Conservation (phyloP, 225 moss, liverwort and hornwort species). For the Polytrichum formosum region DNA sequence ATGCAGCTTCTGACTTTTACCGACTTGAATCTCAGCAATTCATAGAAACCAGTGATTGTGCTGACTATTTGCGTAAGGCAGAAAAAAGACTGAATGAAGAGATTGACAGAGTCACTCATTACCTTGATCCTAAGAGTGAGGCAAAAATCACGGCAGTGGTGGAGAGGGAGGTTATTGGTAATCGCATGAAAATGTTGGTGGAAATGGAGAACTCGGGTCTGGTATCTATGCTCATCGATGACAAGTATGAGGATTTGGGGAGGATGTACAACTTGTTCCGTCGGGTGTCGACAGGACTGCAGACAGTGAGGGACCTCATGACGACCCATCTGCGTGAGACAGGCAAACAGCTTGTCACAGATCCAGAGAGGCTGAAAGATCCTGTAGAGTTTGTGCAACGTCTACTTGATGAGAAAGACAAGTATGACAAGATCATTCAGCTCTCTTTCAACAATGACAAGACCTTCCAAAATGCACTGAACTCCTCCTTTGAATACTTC, state of each 20-base stretch:
- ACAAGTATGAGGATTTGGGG: conserved; percentile 61
- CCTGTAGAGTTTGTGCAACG: conserved; percentile 67
- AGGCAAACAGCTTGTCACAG: conserved; percentile 59
- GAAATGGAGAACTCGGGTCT: conserved; percentile 67
- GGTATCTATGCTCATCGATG: conserved; percentile 60
- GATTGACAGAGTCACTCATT: conserved; percentile 58
- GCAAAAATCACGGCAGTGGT: conserved; percentile 61
- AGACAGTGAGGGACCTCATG: conserved; percentile 64
- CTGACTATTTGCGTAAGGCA: conserved; percentile 59
- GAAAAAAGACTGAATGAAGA: conserved; percentile 63
- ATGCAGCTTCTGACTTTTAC: conserved; percentile 61
- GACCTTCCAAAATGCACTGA: conserved; percentile 65
- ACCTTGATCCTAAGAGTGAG: conserved; percentile 60
- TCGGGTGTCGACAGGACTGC: conserved; percentile 54
- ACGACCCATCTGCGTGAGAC: conserved; percentile 62
- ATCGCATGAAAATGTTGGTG: conserved; percentile 59
- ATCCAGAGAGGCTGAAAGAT: conserved; percentile 63
- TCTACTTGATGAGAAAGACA: conserved; percentile 63
- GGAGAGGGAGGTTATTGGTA: conserved; percentile 64
- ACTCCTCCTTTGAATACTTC: conserved; percentile 67
- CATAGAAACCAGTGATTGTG: conserved; percentile 63
- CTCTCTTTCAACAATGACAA: conserved; percentile 66
- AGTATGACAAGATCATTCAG: conserved; percentile 66
- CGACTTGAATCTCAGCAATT: conserved; percentile 65
- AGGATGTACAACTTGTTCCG: conserved; percentile 63